Evolutionary conservation across 805 yeast species (phyloP), one percentile per base, ranked within the genome.

Genomic region (Saccharomycodes ludwigii): DNA sequence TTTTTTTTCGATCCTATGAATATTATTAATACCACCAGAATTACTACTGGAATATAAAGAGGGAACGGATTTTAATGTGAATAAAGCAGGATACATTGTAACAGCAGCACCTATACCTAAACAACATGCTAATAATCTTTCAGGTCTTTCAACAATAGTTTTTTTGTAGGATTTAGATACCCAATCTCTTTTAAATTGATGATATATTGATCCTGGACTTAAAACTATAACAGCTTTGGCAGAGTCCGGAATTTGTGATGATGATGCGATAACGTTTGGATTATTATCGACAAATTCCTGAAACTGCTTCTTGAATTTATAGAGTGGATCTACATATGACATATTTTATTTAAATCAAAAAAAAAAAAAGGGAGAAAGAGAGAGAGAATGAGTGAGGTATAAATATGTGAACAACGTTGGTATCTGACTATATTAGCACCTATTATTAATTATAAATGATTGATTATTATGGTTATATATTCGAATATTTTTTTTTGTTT

Each of bases 71-170:
- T 57, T 50, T 10, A 77, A 44, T 10, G 64, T 61, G 42, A 68
- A 77, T 29, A 66, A 60, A 25, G 71, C 71, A 0, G 86, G 85
- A 38, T 62, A 69, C 70, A 73, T 66, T 2, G 85, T 65, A 15
- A 76, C 48, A 1, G 93, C 88, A 2, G 85, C 76, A 0, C 84
- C 69, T 16, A 82, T 67, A 1, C 94, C 94, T 36, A 82, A 58
- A n/a, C 83, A 73, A 6, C 76, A 63, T 0, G 94, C 91, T 33
- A 76, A 61, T 28, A 82, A 55, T 19, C 94, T 60, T 51, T 82
- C 86, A 1, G 94, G 94, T 27, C 88, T 58, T 53, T 82, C 94
- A 17, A 82, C 88, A 21, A 82, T 76, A 0, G 85, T 70, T 12
- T 76, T 59, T 26, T 68, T 52, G 43, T 77, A 76, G 1, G 72